A percentile compares a stretch with the other conserved stretches of the same genome.
Evolutionary conservation across 371 early-diverging fungal genomes (phyloP).

Genomic region (Mortierella polycephala): DNA sequence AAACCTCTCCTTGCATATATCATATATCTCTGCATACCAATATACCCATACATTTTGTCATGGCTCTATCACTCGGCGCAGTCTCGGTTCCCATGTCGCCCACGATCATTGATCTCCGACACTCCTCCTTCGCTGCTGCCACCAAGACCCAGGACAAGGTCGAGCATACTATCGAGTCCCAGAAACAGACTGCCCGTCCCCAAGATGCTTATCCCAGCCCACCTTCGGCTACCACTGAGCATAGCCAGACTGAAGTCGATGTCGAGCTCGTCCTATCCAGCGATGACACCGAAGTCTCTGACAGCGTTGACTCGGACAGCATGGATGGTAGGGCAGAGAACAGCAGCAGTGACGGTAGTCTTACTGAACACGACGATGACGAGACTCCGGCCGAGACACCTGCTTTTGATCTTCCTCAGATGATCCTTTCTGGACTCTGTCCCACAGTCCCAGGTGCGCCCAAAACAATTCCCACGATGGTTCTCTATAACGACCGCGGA

Average conservation of each 20-base stretch:
- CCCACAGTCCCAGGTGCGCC: slow-evolving; percentile 41
- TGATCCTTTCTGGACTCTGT: slow-evolving; percentile 61
- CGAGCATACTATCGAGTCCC: not conserved
- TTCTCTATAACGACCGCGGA: slow-evolving; percentile 87
- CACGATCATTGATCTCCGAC: slow-evolving; percentile 49
- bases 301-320: slow-evolving; percentile 26
- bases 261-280: slow-evolving; percentile 3
- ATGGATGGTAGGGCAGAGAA: slow-evolving; percentile 24
- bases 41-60: slow-evolving; percentile 5
- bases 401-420: slow-evolving; percentile 53
- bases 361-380: slow-evolving; percentile 6
- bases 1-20: not conserved
- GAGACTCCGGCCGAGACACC: slow-evolving; percentile 1
- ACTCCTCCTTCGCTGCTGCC: not conserved
- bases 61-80: slow-evolving; percentile 5
- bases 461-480: slow-evolving; percentile 75
- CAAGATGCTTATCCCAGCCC: slow-evolving; percentile 28
- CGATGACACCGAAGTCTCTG: slow-evolving; percentile 10
- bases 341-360: slow-evolving; percentile 13
- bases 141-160: slow-evolving; percentile 10
- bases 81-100: slow-evolving; percentile 8
- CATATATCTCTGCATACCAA: not conserved
- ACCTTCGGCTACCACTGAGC: slow-evolving; percentile 3
- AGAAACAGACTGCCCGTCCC: slow-evolving; percentile 1
- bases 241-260: slow-evolving; percentile 1